These are phyloP conservation scores for Aspergillus cavernicola DNA, from an alignment of 495 filamentous ascomycete species.

Conservation along the genomic window DNA sequence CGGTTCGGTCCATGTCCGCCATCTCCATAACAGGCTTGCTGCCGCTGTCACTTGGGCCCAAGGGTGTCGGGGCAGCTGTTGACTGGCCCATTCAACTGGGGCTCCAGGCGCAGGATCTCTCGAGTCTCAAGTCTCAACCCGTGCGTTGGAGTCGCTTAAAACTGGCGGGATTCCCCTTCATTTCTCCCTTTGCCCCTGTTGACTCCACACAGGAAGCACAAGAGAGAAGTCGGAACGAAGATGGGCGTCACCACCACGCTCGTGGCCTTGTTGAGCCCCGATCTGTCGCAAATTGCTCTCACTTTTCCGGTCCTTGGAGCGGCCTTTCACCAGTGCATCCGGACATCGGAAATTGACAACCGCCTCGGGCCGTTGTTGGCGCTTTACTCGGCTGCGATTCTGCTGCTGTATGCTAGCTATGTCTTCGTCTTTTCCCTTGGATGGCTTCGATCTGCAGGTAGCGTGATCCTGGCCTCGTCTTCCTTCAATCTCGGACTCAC, in stretches of 20 bases:
- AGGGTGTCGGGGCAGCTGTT: no score
- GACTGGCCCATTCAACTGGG: no score
- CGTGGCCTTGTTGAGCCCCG: background rate
- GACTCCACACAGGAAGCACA: no score
- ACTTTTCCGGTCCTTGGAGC: background rate
- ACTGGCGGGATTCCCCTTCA: no score
- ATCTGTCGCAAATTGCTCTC: background rate
- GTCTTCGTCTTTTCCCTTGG: background rate
- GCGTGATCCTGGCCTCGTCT: background rate
- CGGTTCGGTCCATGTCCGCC: no score
- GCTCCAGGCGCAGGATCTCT: no score
- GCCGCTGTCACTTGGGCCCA: no score
- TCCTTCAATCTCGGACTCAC: constrained; percentile 2
- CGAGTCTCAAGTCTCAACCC: no score
- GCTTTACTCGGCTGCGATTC: background rate
- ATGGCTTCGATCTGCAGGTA: background rate
- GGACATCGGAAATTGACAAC: constrained; percentile 9
- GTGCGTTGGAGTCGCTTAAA: no score
- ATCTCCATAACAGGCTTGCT: no score
- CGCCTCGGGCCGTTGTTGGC: background rate
- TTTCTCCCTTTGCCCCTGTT: no score
- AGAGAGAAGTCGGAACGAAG: no score
- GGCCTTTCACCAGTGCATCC: constrained; percentile 8
- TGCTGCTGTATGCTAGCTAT: background rate
- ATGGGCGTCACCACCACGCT: background rate